Percentiles rank a stretch among this genome's conserved stretches.
Evolutionary conservation across 2,329 filamentous ascomycete species (phyloP).

Genomic region (Fusarium concolor): DNA sequence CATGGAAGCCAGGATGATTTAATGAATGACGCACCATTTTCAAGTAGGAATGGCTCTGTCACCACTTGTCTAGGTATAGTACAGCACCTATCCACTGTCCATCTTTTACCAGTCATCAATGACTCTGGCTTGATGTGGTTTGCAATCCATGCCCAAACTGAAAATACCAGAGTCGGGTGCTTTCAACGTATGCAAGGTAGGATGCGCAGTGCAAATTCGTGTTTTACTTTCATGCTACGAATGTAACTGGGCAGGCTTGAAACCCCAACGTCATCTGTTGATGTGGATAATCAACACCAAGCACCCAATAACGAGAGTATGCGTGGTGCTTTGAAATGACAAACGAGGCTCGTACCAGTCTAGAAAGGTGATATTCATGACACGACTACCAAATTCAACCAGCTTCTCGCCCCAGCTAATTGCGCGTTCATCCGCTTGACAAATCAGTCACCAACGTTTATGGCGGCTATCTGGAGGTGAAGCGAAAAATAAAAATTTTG

Average conservation of each 20-base stretch:
- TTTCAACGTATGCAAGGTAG: constrained; percentile 9
- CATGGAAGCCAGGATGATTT: constrained; percentile 27
- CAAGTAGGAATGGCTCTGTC: constrained; percentile 1
- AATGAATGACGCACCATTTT: constrained; percentile 34
- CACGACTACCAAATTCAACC: neutral
- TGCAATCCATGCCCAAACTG: constrained; percentile 11
- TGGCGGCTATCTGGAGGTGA: constrained; percentile 23
- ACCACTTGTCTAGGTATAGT: constrained; percentile 6
- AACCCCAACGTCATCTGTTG: constrained; percentile 24
- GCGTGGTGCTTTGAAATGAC: constrained; percentile 3
- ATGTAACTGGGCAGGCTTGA: constrained; percentile 9
- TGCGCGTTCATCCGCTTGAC: constrained; percentile 20
- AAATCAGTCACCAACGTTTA: constrained; percentile 22
- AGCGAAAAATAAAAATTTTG: neutral
- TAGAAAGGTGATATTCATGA: constrained; percentile 7
- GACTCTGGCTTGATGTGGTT: constrained; percentile 6
- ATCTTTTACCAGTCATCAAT: constrained; percentile 1
- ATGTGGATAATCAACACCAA: constrained; percentile 25
- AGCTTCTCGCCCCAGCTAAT: neutral
- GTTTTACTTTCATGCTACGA: neutral
- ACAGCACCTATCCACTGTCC: too few species aligned
- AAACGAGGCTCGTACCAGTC: constrained; percentile 3
- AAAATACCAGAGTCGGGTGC: constrained; percentile 3
- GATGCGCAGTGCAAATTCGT: constrained; percentile 27
- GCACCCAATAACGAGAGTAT: constrained; percentile 21